Base-by-base conservation (phyloP, 2,329 filamentous ascomycete genomes). In the Whalleya microplaca region DNA sequence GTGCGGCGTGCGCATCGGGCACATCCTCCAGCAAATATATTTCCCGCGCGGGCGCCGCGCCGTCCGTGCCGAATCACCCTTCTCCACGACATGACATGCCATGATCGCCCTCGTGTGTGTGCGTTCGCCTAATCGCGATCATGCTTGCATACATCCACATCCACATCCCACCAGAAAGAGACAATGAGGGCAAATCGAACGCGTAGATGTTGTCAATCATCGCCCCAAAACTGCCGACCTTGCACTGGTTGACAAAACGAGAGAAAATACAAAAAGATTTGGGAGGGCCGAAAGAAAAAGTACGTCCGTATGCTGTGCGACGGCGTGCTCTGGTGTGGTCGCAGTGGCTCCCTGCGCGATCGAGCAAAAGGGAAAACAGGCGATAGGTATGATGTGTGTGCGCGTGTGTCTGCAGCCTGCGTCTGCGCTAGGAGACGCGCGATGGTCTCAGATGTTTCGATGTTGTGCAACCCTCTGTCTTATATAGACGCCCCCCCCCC, bases 301-400 rank as follows among this genome's bases (percentile, higher is more conserved):
- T 37, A 16, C 14, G 32, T 37, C 32, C 32, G 9, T 14, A 37
- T 37, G 32, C 32, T 12, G 32, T 37, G 32, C 32, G 32, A 37
- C 32, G 32, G 32, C 32, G 9, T 12, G 32, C 32, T 37, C 32
- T 37, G 51, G 48, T 45, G 53, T 48, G 45, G 51, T 50, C 55
- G 47, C 48, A 32, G 51, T 32, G 47, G 60, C 54, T 60, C 60
- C 54, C 60, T 60, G 57, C 60, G 57, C 59, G 59, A 60, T 62
- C 59, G 59, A 59, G 56, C 45, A 46, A 27, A 27, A 27, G 48
- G 41, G 16, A 10, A 43, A 21, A 10, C 18, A 19, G 41, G 41
- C 41, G 41, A 20, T 43, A 2, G 10, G 41, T 20, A 20, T 21
- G n/a, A 18, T 20, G 41, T 20, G 41, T 43, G 41, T 20, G 41